A percentile compares a stretch with the other conserved stretches of the same genome.
These are phyloP conservation scores for Alternaria rosae DNA, from an alignment of 2,329 filamentous ascomycete species.

Conservation along the genomic window DNA sequence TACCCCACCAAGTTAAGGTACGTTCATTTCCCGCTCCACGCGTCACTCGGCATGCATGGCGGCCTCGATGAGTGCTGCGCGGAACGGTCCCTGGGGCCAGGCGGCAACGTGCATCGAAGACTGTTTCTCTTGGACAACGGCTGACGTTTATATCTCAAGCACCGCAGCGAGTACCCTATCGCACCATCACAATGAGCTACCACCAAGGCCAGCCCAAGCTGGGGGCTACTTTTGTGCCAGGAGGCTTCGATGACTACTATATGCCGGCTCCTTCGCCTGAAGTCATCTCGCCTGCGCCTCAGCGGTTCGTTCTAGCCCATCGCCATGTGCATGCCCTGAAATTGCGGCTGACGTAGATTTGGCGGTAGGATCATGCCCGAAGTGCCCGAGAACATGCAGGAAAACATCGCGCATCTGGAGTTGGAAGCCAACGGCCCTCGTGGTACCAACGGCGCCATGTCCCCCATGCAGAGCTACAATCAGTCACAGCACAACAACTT, in stretches of 20 bases:
- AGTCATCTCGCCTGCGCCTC: constrained; percentile 73
- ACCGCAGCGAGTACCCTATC: constrained; percentile 12
- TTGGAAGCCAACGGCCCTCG: constrained; percentile 69
- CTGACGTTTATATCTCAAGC: constrained; percentile 35
- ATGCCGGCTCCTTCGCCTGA: constrained; percentile 65
- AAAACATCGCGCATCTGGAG: constrained; percentile 90
- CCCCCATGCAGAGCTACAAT: constrained; percentile 40
- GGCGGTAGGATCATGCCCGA: constrained; percentile 83
- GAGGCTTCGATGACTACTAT: constrained; percentile 72
- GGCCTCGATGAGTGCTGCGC: constrained; percentile 26
- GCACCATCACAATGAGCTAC: constrained; percentile 45
- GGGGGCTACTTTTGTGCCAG: constrained; percentile 71
- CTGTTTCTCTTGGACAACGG: constrained; percentile 31
- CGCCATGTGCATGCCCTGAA: constrained; percentile 22
- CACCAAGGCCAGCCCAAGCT: constrained; percentile 46
- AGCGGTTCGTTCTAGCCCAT: constrained; percentile 63
- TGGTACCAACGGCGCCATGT: constrained; percentile 36
- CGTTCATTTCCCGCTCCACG: constrained; percentile 31
- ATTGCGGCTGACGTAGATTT: constrained; percentile 43
- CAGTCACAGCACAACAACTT: constrained; percentile 36
- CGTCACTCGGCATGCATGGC: constrained; percentile 32
- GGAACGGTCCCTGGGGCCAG: constrained; percentile 19
- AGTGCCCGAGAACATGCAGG: constrained; percentile 95
- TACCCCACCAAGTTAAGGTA: constrained; percentile 39
- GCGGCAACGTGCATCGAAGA: constrained; percentile 21